phyloP scores from a whole-genome alignment of 2,329 filamentous ascomycete genomes.

The Trichoderma sp. region DNA sequence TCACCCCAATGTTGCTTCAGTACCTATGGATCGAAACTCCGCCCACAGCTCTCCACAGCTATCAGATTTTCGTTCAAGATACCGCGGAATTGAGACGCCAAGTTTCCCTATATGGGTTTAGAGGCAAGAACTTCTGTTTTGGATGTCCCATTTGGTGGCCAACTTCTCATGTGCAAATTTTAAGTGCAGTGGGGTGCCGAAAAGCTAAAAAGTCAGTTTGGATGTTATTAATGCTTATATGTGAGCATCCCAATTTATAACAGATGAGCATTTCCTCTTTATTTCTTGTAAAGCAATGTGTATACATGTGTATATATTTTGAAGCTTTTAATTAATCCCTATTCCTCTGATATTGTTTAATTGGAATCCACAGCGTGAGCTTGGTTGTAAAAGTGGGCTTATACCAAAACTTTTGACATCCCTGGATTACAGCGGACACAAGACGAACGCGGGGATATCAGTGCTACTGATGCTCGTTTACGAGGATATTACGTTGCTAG shows the following conservation, averaged over 20 bases:
- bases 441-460: neutral
- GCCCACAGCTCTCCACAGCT: neutral
- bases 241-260: no score
- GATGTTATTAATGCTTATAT: no score
- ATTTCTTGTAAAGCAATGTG: no score
- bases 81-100: neutral
- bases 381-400: no score
- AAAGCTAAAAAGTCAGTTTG: no score
- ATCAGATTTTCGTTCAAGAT: neutral
- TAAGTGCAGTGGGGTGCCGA: no score
- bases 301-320: no score
- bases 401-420: no score
- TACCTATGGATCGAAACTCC: neutral
- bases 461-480: neutral
- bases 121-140: neutral
- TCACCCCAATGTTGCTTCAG: neutral
- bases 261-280: no score
- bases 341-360: no score
- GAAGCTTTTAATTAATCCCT: no score
- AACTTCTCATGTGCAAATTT: neutral
- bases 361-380: no score
- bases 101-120: neutral
- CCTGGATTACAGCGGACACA: neutral
- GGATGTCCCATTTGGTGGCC: neutral
- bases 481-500: neutral